Evolutionary conservation across 179 eudicot species (phyloP), one percentile per base, ranked within the genome.

Genomic region (Sideroxylon spinosum): DNA sequence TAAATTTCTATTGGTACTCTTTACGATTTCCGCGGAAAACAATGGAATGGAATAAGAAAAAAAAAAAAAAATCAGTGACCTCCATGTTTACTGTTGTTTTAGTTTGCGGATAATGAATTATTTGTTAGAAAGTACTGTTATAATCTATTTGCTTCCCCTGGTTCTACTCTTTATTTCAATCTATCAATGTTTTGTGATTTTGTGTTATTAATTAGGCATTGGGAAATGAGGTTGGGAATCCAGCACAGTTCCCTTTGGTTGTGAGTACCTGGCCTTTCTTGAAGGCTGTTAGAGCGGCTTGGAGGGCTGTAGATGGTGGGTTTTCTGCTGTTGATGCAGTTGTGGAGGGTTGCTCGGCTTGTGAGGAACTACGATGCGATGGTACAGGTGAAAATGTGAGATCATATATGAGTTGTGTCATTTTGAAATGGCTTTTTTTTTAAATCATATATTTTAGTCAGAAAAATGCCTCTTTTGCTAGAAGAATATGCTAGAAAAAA

Each of bases 201-300:
- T 55, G 4, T 3, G 32, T 44, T 71, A 26, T 68, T 49, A 44
- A 82, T 53, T 78, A 93, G 98, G 89, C 79, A 29, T 52, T 60
- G 25, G 91, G 90, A 60, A 78, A 81, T 76, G 87, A 82, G 78
- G 75, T 78, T 84, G 85, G 67, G 81, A 82, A 66, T 69, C 59
- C 56, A 53, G 87, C 66, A 20, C 80, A 73, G 76, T 90, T 81
- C 80, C 95, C 97, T 71, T 26, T 92, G 9, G 97, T 94, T 76
- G 90, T 94, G 73, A 94, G 93, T 79, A 94, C 98, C 20, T 94
- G 98, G 98, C 93, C 95, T 44, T 94, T 94, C 83, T 81, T 86
- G 78, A 95, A 92, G 46, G 98, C 98, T 77, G 98, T 92, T 72
- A 86, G 86, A 76, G 92, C 92, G 37, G 97, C 93, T 76, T 94